Evolutionary conservation across 2,329 filamentous ascomycete genomes (phyloP).

Genomic region (Aspergillus sclerotialis): DNA sequence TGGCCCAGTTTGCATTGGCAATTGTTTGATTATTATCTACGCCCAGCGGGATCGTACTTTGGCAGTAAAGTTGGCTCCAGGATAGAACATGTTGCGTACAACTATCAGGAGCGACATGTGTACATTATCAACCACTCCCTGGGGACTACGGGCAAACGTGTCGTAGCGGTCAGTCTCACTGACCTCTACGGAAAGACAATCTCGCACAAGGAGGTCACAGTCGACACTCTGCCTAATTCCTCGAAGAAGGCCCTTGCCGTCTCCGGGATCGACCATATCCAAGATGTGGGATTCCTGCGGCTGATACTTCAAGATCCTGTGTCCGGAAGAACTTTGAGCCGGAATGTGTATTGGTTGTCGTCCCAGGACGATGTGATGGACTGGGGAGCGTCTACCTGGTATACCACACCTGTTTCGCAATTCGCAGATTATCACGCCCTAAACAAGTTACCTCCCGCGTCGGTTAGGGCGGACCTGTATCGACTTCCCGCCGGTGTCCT

Average conservation of each 20-base stretch:
- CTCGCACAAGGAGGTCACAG: constrained; percentile 20
- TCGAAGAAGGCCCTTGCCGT: constrained; percentile 33
- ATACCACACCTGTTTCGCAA: constrained; percentile 48
- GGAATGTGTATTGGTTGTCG: constrained; percentile 57
- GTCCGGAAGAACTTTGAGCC: constrained; percentile 35
- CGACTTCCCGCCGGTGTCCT: neutral
- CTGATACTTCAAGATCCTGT: constrained; percentile 37
- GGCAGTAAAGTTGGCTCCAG: constrained; percentile 49
- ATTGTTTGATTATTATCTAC: constrained; percentile 57
- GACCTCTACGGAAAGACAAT: constrained; percentile 41
- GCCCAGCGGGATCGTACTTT: constrained; percentile 52
- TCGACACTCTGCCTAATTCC: constrained; percentile 40
- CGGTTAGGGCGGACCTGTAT: constrained; percentile 26
- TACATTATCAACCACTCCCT: constrained; percentile 52
- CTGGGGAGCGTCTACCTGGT: constrained; percentile 55
- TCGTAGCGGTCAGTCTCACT: constrained; percentile 45
- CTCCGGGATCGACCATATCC: constrained; percentile 22
- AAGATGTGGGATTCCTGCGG: constrained; percentile 45
- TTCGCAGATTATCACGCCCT: constrained; percentile 47
- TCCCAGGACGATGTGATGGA: constrained; percentile 42
- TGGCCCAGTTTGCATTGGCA: constrained; percentile 62
- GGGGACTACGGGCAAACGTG: constrained; percentile 32
- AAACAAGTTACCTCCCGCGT: constrained; percentile 30
- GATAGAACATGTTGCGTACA: constrained; percentile 49
- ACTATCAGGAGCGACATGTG: constrained; percentile 42